Base-by-base conservation (phyloP, 371 early-diverging fungal species). In the Mortierella sp. region DNA sequence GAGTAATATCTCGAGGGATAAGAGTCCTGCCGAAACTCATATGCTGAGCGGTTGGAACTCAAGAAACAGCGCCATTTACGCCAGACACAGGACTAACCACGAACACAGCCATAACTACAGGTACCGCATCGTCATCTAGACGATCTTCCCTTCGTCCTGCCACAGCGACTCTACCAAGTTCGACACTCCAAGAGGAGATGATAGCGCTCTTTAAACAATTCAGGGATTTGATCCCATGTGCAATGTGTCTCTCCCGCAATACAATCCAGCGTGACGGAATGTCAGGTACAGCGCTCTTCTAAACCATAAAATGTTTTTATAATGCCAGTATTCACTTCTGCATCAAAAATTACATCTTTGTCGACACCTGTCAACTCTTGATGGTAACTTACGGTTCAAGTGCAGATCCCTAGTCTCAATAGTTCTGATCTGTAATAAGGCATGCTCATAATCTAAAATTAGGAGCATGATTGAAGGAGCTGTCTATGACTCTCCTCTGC, bases 261-360 rank as follows among this genome's bases (percentile, higher is more conserved):
- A 77, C 79, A 2, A 77, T 77, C 62, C 79, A 77, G n/a, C 79
- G 79, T 2, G 79, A 77, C 30, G 79, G 79, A 56, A 77, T 77
- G 79, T 77, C 79, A 16, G 79, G 79, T 77, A 72, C 21, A 44
- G 60, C 19, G n/a, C 23, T 48, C 16, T 23, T 6, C n/a, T n/a
- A n/a, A n/a, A n/a, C n/a, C n/a, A n/a, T n/a, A n/a, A n/a, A n/a
- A n/a, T n/a, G n/a, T n/a, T n/a, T n/a, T n/a, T n/a, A n/a, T n/a
- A n/a, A n/a, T n/a, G 12, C n/a, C n/a, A n/a, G n/a, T n/a, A n/a
- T n/a, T n/a, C n/a, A n/a, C n/a, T n/a, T n/a, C n/a, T n/a, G n/a
- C n/a, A n/a, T n/a, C n/a, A n/a, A n/a, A n/a, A n/a, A n/a, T 64
- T 7, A 15, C 16, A 51, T 14, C 26, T 37, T 37, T 37, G 37